These are phyloP conservation scores for Aspergillus proliferans DNA, from an alignment of 2,329 filamentous ascomycete species.

Conservation along the genomic window DNA sequence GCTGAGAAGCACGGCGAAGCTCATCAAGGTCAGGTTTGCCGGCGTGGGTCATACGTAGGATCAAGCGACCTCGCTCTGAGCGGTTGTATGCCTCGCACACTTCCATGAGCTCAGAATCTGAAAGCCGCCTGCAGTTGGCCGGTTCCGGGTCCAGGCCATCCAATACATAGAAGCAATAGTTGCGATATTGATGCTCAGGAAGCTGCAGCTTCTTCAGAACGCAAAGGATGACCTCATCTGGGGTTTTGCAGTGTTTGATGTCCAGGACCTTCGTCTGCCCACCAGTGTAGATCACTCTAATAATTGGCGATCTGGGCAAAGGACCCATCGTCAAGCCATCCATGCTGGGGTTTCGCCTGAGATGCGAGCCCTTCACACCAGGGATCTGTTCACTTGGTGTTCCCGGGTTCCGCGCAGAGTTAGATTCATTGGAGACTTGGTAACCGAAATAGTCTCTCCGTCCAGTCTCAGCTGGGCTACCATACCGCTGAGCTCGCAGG, in stretches of 20 bases:
- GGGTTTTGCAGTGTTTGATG: constrained; percentile 82
- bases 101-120: constrained; percentile 81
- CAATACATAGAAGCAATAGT: constrained; percentile 94
- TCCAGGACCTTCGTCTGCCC: constrained; percentile 91
- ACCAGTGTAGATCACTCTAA: constrained; percentile 86
- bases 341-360: constrained; percentile 73
- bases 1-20: constrained; percentile 77
- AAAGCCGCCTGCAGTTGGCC: constrained; percentile 70
- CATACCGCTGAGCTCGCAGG: constrained; percentile 55
- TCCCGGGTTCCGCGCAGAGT: constrained; percentile 49
- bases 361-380: constrained; percentile 60
- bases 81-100: constrained; percentile 82
- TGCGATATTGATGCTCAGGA: constrained; percentile 83
- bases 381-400: constrained; percentile 60
- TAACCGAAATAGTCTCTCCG: constrained; percentile 54
- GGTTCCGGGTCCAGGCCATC: constrained; percentile 79
- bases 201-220: constrained; percentile 83
- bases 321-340: constrained; percentile 82
- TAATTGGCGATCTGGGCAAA: constrained; percentile 79
- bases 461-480: constrained; percentile 50
- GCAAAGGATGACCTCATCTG: constrained; percentile 86
- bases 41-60: constrained; percentile 84
- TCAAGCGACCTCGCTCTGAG: constrained; percentile 82
- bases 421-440: constrained; percentile 48
- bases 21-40: constrained; percentile 85